phyloP scores from a whole-genome alignment of 2,329 filamentous ascomycete genomes.

The Tolypocladium ophioglossoides region DNA sequence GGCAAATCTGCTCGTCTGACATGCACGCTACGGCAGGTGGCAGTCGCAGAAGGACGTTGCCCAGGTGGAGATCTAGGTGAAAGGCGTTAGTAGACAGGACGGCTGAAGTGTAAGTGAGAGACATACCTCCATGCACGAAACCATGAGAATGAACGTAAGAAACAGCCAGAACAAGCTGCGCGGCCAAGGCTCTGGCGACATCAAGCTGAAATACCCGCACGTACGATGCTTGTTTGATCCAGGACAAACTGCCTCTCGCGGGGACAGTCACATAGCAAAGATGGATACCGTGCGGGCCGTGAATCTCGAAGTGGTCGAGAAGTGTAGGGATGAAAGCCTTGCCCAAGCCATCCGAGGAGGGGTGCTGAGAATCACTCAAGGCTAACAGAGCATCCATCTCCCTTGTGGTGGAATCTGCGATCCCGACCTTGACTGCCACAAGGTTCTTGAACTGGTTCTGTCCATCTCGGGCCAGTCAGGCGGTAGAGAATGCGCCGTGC shows the following conservation, averaged over 20 bases:
- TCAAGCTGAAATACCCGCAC: slow-evolving; percentile 11
- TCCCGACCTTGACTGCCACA: slow-evolving; percentile 21
- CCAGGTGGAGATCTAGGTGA: no score
- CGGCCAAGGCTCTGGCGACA: slow-evolving; percentile 13
- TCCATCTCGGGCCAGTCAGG: slow-evolving; percentile 21
- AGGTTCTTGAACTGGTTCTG: slow-evolving; percentile 7
- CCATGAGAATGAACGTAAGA: slow-evolving; percentile 15
- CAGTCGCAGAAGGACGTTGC: no score
- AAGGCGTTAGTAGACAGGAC: no score
- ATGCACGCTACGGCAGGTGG: no score
- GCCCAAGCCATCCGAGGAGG: background rate
- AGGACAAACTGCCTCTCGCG: slow-evolving; percentile 12
- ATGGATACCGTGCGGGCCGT: slow-evolving; percentile 16
- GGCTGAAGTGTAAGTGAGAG: no score
- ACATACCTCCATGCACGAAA: slow-evolving; percentile 21
- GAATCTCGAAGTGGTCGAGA: slow-evolving; percentile 12
- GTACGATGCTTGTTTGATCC: slow-evolving; percentile 5
- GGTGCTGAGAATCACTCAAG: background rate
- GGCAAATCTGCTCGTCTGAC: no score
- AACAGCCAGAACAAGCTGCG: slow-evolving; percentile 16
- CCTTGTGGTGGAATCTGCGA: slow-evolving; percentile 8
- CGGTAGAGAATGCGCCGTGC: slow-evolving; percentile 18
- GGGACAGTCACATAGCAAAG: slow-evolving; percentile 13
- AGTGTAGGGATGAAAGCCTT: slow-evolving; percentile 6
- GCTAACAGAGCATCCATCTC: slow-evolving; percentile 12